Conservation (phyloP, 352 stramenopile species). For the Blastocystis sp. region DNA sequence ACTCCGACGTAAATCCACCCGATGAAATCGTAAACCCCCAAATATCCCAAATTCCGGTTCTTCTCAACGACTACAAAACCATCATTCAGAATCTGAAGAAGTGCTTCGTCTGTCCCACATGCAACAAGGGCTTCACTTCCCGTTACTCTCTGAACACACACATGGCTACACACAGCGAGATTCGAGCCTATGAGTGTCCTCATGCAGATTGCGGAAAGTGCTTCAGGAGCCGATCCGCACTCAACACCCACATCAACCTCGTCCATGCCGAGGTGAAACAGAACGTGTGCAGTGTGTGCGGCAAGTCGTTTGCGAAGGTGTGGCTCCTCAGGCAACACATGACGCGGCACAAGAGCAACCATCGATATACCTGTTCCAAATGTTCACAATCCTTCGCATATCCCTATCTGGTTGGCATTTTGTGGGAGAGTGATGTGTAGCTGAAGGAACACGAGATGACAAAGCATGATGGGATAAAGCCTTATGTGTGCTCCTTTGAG, state of each 20-base stretch:
- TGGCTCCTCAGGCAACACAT: slow-evolving; percentile 60
- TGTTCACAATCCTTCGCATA: slow-evolving; percentile 54
- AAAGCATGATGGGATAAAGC: slow-evolving; percentile 64
- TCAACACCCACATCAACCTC: slow-evolving; percentile 57
- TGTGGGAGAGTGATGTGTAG: slow-evolving; percentile 9
- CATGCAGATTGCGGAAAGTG: slow-evolving; percentile 48
- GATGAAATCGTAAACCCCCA: slow-evolving; percentile 27
- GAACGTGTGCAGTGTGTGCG: slow-evolving; percentile 33
- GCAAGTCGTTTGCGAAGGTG: slow-evolving; percentile 33
- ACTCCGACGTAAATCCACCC: not conserved
- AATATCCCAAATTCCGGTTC: slow-evolving; percentile 3
- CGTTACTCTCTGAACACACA: slow-evolving; percentile 54
- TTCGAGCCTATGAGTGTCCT: slow-evolving; percentile 32
- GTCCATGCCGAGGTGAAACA: slow-evolving; percentile 29
- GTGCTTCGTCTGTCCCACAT: slow-evolving; percentile 52
- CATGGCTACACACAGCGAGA: slow-evolving; percentile 29
- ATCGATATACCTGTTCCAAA: slow-evolving; percentile 62
- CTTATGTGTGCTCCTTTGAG: slow-evolving; percentile 58
- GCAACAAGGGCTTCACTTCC: slow-evolving; percentile 48
- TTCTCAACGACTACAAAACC: slow-evolving; percentile 52
- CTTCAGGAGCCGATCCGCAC: slow-evolving; percentile 37
- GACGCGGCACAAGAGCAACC: slow-evolving; percentile 26
- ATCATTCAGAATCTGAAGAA: slow-evolving; percentile 41
- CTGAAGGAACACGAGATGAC: slow-evolving; percentile 66
- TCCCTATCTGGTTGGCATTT: slow-evolving; percentile 40